Base-by-base conservation (phyloP, 2,329 filamentous ascomycete genomes). In the Chaetomiaceae sp. region DNA sequence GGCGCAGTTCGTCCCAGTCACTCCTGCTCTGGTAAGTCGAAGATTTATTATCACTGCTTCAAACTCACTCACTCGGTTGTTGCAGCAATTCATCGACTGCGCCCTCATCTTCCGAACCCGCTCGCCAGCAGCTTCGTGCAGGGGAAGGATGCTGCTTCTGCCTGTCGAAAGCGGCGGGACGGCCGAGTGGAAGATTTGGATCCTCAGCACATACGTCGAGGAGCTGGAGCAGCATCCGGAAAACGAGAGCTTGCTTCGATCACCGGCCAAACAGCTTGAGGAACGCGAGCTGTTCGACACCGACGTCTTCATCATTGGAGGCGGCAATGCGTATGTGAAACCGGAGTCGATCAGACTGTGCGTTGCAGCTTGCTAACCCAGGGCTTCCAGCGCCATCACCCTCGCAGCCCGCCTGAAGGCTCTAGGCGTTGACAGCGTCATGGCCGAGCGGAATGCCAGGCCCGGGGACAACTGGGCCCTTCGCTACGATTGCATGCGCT, bases 391-490 rank as follows among this genome's bases (percentile, higher is more conserved):
- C 9, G 69, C 63, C 0, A 34, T 69, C 0, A 49, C 63, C 7
- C 62, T 69, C 1, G 66, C 69, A 0, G 70, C 70, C 0, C 67
- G 71, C 2, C 62, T 74, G 7, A 74, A 75, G 44, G 67, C 71
- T 0, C 38, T 73, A 0, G 65, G 64, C 0, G 63, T 72, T 0
- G 66, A 69, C 8, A 67, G 59, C 36, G 47, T 74, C 15, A 64
- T 74, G n/a, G 48, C 68, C 7, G 71, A 74, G 17, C 61, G 61
- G 6, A 70, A 72, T 17, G 37, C 64, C 2, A 57, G 60, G 2
- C 57, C 67, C 0, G 72, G 72, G 1, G 71, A 74, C 53, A 73
- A 70, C 53, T 75, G 72, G 72, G 60, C 61, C 0, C 53, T 61
- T 3, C 66, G 72, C 1, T 74, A 75, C 44, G 71, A 74, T 46